These are phyloP conservation scores for Cardamine resedifolia DNA, from an alignment of 345 rosid genomes.

Conservation along the genomic window DNA sequence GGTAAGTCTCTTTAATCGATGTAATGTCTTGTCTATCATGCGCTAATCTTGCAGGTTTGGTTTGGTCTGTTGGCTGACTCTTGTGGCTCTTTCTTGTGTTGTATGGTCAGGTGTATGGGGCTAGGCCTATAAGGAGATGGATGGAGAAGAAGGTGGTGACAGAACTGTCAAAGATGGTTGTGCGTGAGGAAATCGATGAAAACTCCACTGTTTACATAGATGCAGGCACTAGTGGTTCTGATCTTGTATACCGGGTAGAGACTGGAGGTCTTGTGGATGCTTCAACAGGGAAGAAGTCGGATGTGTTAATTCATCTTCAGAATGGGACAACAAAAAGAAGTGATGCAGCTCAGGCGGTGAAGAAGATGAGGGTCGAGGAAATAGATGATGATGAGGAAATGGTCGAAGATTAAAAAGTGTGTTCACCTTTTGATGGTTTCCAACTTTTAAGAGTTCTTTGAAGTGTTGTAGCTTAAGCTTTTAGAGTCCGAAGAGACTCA, in stretches of 20 bases:
- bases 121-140: conserved; percentile 93
- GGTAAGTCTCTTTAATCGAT: conserved; percentile 42
- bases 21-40: neutral
- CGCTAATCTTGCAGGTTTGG: neutral
- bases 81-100: neutral
- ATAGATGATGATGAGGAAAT: conserved; percentile 63
- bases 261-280: conserved; percentile 84
- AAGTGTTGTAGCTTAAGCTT: neutral
- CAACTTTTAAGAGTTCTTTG: neutral
- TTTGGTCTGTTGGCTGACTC: neutral
- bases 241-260: conserved; percentile 56
- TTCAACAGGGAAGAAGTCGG: conserved; percentile 64
- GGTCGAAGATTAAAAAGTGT: conserved; percentile 33
- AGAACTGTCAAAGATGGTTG: conserved; percentile 74
- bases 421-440: neutral
- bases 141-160: conserved; percentile 93
- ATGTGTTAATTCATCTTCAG: conserved; percentile 62
- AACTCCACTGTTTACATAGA: conserved; percentile 82
- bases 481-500: neutral
- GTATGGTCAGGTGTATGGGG: conserved; percentile 69
- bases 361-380: conserved; percentile 90
- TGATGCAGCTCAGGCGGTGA: conserved; percentile 78
- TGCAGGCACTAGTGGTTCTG: conserved; percentile 44
- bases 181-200: conserved; percentile 84
- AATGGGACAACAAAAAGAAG: conserved; percentile 40